Percentiles rank a stretch among this genome's conserved stretches.
phyloP scores from a whole-genome alignment of 1,139 yeast species.

The Debaryomyces fabryi region DNA sequence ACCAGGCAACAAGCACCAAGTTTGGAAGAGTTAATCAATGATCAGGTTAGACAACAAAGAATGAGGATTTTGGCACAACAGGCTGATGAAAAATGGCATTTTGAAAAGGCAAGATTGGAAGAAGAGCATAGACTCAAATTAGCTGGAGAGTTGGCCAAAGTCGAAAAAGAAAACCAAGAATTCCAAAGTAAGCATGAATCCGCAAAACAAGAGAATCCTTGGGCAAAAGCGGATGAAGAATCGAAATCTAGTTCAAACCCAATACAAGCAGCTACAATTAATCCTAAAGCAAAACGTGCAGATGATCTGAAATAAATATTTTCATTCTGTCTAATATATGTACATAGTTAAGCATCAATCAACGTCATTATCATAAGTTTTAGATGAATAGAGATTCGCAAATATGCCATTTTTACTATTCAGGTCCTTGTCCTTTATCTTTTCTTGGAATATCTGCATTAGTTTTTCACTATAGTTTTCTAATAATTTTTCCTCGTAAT shows the following conservation, averaged over 20 bases:
- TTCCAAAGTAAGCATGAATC: slow-evolving; percentile 13
- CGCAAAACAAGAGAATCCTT: slow-evolving; percentile 23
- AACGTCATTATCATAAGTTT: slow-evolving; percentile 6
- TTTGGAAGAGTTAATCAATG: slow-evolving; percentile 60
- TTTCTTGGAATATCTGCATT: slow-evolving; percentile 26
- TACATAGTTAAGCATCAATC: slow-evolving; percentile 7
- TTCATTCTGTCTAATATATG: slow-evolving; percentile 6
- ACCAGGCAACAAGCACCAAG: slow-evolving; percentile 64
- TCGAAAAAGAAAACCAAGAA: slow-evolving; percentile 23
- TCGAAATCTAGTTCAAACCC: slow-evolving; percentile 32
- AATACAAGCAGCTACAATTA: slow-evolving; percentile 36
- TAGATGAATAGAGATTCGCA: background rate
- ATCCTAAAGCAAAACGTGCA: slow-evolving; percentile 28
- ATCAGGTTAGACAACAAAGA: slow-evolving; percentile 56
- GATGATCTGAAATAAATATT: background rate
- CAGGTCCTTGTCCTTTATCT: slow-evolving; percentile 10
- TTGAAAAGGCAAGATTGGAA: slow-evolving; percentile 41
- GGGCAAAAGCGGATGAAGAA: slow-evolving; percentile 39
- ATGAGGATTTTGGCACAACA: slow-evolving; percentile 58
- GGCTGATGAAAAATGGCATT: slow-evolving; percentile 63
- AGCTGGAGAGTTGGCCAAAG: slow-evolving; percentile 37
- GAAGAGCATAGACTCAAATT: slow-evolving; percentile 35
- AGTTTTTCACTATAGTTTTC: slow-evolving; percentile 38
- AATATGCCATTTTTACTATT: background rate
- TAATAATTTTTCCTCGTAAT: slow-evolving; percentile 19